Evolutionary conservation across 768 basidiomycete genomes (phyloP), one percentile per base, ranked within the genome.

Genomic region (Kwoniella newhampshirensis): DNA sequence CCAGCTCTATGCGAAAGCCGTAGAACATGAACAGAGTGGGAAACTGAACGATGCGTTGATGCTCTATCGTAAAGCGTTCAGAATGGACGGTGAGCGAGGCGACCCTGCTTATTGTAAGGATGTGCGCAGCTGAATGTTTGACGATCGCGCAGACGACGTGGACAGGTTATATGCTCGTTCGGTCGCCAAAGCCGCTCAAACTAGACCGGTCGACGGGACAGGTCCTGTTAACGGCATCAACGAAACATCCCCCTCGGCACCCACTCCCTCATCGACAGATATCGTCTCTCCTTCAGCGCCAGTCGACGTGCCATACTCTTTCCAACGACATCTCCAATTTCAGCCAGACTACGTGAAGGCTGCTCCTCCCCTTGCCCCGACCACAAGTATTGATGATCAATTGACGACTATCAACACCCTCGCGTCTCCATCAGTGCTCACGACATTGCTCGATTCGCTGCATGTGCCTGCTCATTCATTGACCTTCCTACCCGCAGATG

Each of bases 31-130:
- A 74, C 87, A 89, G 70, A 78, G 77, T 41, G 84, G 89, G 36
- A 79, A 87, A 57, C 79, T 90, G 46, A 87, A 91, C 62, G 83
- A 86, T 30, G 91, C 91, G 11, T 76, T 91, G 9, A 68, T 75
- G 23, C 77, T 91, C 7, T 96, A 94, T 67, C 84, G 89, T 9
- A 83, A 84, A 59, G 89, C 89, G 1, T 92, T 91, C 73, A 83
- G 86, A 50, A 77, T 87, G 77, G 83, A 91, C 57, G 79, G 71
- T 73, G 48, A 63, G 73, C 59, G 18, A 6, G 4, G 17, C n/a
- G 12, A 23, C 17, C 32, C 13, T 7, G 21, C 11, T 1, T 36
- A 43, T 59, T n/a, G 4, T 45, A 13, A 6, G 20, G 37, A 35
- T 32, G 9, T 25, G 18, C 3, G 35, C 12, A 15, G 20, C 23